Conservation (phyloP, 1,284 basidiomycete genomes). For the Trametes sp. region DNA sequence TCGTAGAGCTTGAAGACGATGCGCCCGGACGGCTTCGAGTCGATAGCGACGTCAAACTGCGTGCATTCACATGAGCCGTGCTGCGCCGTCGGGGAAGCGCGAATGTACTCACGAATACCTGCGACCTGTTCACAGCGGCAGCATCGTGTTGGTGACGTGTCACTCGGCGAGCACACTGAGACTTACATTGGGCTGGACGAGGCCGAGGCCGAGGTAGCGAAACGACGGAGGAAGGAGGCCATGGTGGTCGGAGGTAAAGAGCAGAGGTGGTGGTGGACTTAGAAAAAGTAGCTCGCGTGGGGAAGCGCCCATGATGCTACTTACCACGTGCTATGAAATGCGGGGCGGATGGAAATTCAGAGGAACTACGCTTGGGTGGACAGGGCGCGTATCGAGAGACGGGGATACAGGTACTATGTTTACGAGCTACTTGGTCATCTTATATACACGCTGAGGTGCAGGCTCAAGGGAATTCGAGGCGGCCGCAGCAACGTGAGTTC, state of each 20-base stretch:
- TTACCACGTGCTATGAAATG: slow-evolving; percentile 15
- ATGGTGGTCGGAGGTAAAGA: slow-evolving; percentile 31
- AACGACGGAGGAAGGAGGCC: slow-evolving; percentile 46
- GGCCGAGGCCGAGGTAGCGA: slow-evolving; percentile 44
- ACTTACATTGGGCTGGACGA: slow-evolving; percentile 41
- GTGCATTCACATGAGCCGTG: slow-evolving; percentile 21
- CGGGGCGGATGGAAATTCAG: neutral
- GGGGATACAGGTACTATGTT: neutral
- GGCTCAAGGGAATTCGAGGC: neutral
- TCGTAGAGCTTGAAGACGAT: slow-evolving; percentile 81
- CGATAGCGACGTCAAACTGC: slow-evolving; percentile 87
- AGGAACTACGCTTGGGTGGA: neutral
- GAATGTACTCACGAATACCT: slow-evolving; percentile 56
- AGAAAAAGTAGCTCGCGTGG: slow-evolving; percentile 5
- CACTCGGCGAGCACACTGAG: neutral
- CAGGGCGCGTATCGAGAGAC: neutral
- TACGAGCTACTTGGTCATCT: neutral
- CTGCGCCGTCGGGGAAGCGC: neutral
- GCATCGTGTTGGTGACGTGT: slow-evolving; percentile 10
- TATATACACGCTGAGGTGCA: slow-evolving; percentile 4
- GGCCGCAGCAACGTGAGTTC: slow-evolving; percentile 5
- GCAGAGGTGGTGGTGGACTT: slow-evolving; percentile 9
- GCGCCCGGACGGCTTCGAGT: slow-evolving; percentile 71
- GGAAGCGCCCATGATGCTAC: slow-evolving; percentile 16
- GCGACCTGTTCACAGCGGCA: slow-evolving; percentile 43